Base-by-base conservation (phyloP, 1,284 basidiomycete genomes). In the Hymenochaete sp. region DNA sequence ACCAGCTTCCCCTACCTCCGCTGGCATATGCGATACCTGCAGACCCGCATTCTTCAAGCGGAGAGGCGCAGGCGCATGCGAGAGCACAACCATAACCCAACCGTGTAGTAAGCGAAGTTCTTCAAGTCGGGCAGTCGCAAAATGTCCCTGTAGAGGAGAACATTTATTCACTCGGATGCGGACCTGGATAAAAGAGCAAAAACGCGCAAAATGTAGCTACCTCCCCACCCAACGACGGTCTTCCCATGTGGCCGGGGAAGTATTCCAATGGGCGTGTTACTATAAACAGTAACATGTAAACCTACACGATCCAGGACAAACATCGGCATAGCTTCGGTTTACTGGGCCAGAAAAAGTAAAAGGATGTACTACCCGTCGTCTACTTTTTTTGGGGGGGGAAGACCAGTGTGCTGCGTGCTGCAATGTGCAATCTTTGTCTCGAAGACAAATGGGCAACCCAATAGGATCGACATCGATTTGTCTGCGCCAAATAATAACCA, bases 401-500 rank as follows among this genome's bases (percentile, higher is more conserved):
- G n/a, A n/a, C n/a, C n/a, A n/a, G n/a, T n/a, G n/a, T n/a, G n/a
- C n/a, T n/a, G n/a, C n/a, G n/a, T n/a, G n/a, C n/a, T n/a, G 82
- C 18, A 87, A 78, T 27, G 84, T 87, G 61, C 84, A 89, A 59
- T 92, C 89, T 58, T 89, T 85, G 58, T 91, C 86, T 45, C 86
- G 77, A 56, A 89, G 71, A 58, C 79, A 83, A 49, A 90, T 83
- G 87, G 84, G 43, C 82, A 71, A 9, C 83, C 84, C 31, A 91
- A 69, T 19, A 90, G 67, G 52, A 88, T 82, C 37, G 82, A 82
- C 77, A 83, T 84, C n/a, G 86, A 89, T 63, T 89, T 89, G 63
- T 91, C 87, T 55, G 84, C 84, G 61, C 82, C 85, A 56, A 89
- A 91, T 42, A 89, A 71, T 25, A 93, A 65, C 86, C 86, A 92